Evolutionary conservation across 495 filamentous ascomycete genomes (phyloP), one percentile per base, ranked within the genome.

Genomic region (Cenococcum geophilum): DNA sequence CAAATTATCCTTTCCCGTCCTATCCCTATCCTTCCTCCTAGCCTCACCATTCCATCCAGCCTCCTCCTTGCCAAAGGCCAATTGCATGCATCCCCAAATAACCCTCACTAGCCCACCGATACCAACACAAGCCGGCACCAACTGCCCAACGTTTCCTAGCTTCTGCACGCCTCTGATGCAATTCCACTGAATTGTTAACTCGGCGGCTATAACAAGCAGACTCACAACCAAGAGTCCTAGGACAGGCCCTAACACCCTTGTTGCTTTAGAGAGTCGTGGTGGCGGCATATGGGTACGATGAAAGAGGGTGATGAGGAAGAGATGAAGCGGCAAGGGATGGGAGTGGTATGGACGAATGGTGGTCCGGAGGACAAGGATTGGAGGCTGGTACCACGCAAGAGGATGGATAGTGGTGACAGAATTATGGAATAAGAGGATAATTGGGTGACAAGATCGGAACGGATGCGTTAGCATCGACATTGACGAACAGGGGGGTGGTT

Each of bases 111-210:
- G 10, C 42, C 10, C 42, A 48, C 40, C 36, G 12, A 59, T 40
- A 12, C 56, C 56, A 1, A 59, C 5, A 18, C 6, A 36, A 11
- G 42, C 5, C n/a, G 40, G 56, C 9, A 59, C 5, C 11, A 56
- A 12, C 40, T 59, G 40, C 11, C 56, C 56, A 12, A 50, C 56
- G 14, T 16, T 27, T 9, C 37, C 56, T 25, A 59, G n/a, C 37
- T 14, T 23, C 36, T 57, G 56, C 37, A 59, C 42, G 18, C 40
- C 40, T 25, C 27, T 48, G 21, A 59, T 59, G 4, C 23, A n/a
- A 50, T 55, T 59, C 56, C 56, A 59, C 56, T 59, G 56, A 12
- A 59, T 5, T 9, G 56, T 59, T 40, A 59, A 59, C 56, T 59
- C 56, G n/a, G 40, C 42, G 14, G 27, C 56, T 8, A 59, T 59